Percentiles rank a stretch among this genome's conserved stretches.
Conservation (phyloP, 768 basidiomycete genomes). For the Tricholomella constricta region DNA sequence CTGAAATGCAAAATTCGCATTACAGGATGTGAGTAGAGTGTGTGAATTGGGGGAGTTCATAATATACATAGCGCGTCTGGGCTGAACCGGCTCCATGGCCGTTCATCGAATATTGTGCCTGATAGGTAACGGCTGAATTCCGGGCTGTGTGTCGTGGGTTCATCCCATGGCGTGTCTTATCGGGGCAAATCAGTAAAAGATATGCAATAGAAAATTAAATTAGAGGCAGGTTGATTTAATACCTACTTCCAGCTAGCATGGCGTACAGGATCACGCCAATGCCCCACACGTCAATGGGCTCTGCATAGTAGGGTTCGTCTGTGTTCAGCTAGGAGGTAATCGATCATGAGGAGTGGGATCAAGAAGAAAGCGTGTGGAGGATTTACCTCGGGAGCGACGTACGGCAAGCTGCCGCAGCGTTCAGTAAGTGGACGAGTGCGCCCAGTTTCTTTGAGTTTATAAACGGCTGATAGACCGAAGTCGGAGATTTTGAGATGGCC, state of each 20-base stretch:
- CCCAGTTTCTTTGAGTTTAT: conserved; percentile 78
- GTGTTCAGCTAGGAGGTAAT: conserved; percentile 56
- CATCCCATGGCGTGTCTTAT: conserved; percentile 97
- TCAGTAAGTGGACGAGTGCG: conserved; percentile 67
- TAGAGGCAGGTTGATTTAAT: not conserved
- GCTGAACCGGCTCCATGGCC: conserved; percentile 78
- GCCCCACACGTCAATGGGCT: conserved; percentile 96
- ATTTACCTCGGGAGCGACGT: conserved; percentile 15
- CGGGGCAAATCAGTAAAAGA: not conserved
- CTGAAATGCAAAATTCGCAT: conserved; percentile 37
- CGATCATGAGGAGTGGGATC: not conserved
- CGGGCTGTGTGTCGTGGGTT: conserved; percentile 75
- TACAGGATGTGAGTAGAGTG: not conserved
- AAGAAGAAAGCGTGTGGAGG: not conserved
- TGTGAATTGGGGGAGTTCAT: not conserved
- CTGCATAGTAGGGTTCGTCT: conserved; percentile 75
- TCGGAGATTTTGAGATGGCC: conserved; percentile 93
- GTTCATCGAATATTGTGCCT: conserved; percentile 71
- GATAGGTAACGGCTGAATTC: conserved; percentile 79
- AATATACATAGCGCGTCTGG: conserved; percentile 61
- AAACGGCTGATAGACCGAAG: conserved; percentile 93
- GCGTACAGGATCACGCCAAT: conserved; percentile 94
- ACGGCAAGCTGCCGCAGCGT: conserved; percentile 14
- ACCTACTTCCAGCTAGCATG: conserved; percentile 85
- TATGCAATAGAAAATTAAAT: not conserved